Evolutionary conservation across 2,329 filamentous ascomycete genomes (phyloP).

Genomic region (Botrytis squamosa): DNA sequence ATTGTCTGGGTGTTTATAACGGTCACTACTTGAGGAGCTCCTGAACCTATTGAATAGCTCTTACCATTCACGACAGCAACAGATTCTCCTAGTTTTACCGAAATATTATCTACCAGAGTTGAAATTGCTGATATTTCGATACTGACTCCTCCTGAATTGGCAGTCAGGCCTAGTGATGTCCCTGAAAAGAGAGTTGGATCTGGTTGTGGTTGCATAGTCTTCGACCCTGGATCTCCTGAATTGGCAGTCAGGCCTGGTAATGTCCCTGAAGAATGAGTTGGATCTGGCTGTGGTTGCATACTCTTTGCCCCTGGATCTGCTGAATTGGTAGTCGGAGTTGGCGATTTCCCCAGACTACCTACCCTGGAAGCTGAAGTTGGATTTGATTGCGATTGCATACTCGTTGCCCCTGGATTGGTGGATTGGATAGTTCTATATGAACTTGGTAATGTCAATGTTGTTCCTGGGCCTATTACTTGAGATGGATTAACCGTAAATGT

Average conservation of each 20-base stretch:
- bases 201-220: too few relatives aligned
- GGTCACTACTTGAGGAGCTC: constrained; percentile 28
- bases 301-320: too few relatives aligned
- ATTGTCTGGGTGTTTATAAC: constrained; percentile 31
- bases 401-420: neutral
- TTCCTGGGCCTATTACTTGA: constrained; percentile 30
- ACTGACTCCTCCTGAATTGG: neutral
- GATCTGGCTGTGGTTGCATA: neutral
- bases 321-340: neutral
- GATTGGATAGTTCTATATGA: constrained; percentile 1
- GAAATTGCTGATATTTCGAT: constrained; percentile 15
- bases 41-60: constrained; percentile 31
- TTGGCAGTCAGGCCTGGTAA: neutral
- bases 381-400: neutral
- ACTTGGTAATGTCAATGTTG: constrained; percentile 29
- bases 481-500: constrained; percentile 35
- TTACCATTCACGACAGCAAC: constrained; percentile 28
- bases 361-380: neutral
- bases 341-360: neutral
- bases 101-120: constrained; percentile 29
- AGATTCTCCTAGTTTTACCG: constrained; percentile 28
- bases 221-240: neutral
- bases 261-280: neutral
- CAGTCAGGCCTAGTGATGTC: neutral
- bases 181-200: neutral